A percentile compares a stretch with the other conserved stretches of the same genome.
phyloP scores from a whole-genome alignment of 1,284 basidiomycete species.

The Acaromyces ingoldii region DNA sequence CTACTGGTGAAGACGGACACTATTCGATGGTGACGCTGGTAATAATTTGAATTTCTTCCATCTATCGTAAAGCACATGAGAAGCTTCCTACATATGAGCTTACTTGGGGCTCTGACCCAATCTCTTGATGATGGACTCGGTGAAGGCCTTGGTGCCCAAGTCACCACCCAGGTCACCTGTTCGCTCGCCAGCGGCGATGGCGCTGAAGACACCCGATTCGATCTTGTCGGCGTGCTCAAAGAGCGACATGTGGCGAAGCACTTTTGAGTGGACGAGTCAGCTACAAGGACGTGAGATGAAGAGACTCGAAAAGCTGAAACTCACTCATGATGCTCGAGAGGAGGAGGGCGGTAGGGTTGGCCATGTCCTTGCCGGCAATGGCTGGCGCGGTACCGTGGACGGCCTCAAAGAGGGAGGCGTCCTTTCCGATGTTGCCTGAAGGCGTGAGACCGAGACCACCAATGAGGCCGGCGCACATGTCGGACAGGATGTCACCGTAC shows the following conservation, averaged over 20 bases:
- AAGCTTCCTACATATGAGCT: too few relatives aligned
- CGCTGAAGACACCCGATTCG: conserved; percentile 67
- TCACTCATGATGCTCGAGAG: conserved; percentile 84
- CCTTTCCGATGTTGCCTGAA: conserved; percentile 95
- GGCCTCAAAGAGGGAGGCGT: conserved; percentile 98
- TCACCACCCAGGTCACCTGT: conserved; percentile 46
- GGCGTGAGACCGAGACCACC: conserved; percentile 96
- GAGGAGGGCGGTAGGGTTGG: conserved; percentile 94
- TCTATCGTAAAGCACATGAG: too few relatives aligned
- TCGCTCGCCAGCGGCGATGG: conserved; percentile 41
- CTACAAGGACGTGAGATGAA: background rate
- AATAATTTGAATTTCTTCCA: too few relatives aligned
- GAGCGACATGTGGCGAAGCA: conserved; percentile 83
- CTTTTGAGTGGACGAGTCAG: background rate
- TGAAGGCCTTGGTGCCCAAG: conserved; percentile 48
- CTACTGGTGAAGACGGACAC: too few relatives aligned
- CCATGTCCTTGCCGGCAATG: conserved; percentile 69
- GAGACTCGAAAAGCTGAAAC: background rate
- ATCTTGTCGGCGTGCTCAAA: conserved; percentile 80
- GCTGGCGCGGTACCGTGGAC: conserved; percentile 72
- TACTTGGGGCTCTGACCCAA: conserved; percentile 4
- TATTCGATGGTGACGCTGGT: background rate
- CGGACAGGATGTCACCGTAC: conserved; percentile 93
- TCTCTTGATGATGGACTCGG: conserved; percentile 26
- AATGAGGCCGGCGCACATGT: conserved; percentile 98